Conservation (phyloP, 805 yeast genomes). For the Wickerhamomyces queroliae region DNA sequence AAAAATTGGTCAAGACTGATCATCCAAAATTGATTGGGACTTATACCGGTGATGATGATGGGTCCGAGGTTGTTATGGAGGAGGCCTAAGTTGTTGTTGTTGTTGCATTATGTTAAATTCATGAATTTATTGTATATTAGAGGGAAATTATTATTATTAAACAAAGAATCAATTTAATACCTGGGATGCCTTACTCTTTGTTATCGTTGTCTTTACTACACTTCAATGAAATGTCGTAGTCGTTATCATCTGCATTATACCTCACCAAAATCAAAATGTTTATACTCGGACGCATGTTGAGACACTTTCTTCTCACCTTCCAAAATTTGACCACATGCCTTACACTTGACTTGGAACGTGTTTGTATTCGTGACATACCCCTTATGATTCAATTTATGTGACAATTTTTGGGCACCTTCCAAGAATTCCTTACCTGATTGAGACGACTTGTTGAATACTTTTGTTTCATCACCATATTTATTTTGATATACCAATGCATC, state of each 20-base stretch:
- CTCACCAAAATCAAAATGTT: slow-evolving; percentile 58
- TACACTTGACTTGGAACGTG: slow-evolving; percentile 51
- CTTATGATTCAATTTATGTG: slow-evolving; percentile 37
- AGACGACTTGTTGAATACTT: slow-evolving; percentile 35
- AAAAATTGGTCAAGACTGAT: slow-evolving; percentile 20
- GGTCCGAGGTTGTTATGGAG: slow-evolving; percentile 3
- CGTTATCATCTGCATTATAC: slow-evolving; percentile 5
- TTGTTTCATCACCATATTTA: slow-evolving; percentile 27
- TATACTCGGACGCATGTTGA: slow-evolving; percentile 56
- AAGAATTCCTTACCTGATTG: slow-evolving; percentile 28
- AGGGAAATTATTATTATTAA: background rate
- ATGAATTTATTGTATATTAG: background rate
- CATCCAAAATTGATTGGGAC: slow-evolving; percentile 24
- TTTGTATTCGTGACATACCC: slow-evolving; percentile 65
- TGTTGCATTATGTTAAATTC: too few relatives aligned
- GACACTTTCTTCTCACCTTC: slow-evolving; percentile 62
- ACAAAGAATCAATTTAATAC: too few relatives aligned
- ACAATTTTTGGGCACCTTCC: slow-evolving; percentile 33
- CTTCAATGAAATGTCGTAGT: too few relatives aligned
- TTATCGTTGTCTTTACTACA: too few relatives aligned
- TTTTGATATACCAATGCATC: slow-evolving; percentile 51
- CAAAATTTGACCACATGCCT: slow-evolving; percentile 43
- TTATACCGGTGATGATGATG: slow-evolving; percentile 6
- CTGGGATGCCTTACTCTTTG: too few relatives aligned
- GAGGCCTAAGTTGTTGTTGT: background rate